A percentile compares a stretch with the other conserved stretches of the same genome.
phyloP scores from a whole-genome alignment of 2,329 filamentous ascomycete species.

The Bipolaris victoriae region DNA sequence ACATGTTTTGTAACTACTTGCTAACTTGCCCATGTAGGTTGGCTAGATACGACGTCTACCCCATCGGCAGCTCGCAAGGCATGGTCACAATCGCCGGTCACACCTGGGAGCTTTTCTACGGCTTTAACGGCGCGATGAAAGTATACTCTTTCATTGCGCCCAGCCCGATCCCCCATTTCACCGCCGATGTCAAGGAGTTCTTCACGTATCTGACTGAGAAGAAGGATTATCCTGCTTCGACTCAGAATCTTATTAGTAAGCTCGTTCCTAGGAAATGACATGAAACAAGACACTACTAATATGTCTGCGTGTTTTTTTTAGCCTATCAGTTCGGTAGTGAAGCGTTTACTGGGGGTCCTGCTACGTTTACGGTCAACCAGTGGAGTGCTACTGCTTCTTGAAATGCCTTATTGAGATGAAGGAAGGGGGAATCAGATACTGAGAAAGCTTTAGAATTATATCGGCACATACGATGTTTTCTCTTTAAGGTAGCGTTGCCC shows the following conservation, averaged over 20 bases:
- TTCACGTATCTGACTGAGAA: constrained; percentile 60
- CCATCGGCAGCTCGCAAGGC: constrained; percentile 24
- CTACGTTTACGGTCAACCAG: constrained; percentile 25
- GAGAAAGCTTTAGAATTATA: no score
- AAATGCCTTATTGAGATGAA: no score
- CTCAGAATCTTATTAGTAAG: constrained; percentile 33
- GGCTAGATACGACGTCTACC: constrained; percentile 25
- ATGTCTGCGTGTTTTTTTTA: neutral
- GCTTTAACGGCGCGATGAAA: constrained; percentile 62
- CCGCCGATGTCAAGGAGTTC: constrained; percentile 63
- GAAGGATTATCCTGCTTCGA: constrained; percentile 49
- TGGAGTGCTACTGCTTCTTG: constrained; percentile 16
- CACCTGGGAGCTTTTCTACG: constrained; percentile 63
- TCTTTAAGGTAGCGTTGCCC: no score
- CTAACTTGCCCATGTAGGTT: constrained; percentile 15
- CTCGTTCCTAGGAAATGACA: neutral
- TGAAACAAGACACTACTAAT: constrained; percentile 2
- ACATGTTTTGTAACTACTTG: neutral
- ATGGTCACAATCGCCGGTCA: constrained; percentile 55
- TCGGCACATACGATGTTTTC: no score
- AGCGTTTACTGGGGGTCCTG: constrained; percentile 29
- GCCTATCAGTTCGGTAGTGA: constrained; percentile 32
- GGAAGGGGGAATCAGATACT: no score
- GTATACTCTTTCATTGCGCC: constrained; percentile 64
- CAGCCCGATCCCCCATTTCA: constrained; percentile 54